phyloP scores from a whole-genome alignment of 2,329 filamentous ascomycete species.

The Cladophialophora chaetospira region DNA sequence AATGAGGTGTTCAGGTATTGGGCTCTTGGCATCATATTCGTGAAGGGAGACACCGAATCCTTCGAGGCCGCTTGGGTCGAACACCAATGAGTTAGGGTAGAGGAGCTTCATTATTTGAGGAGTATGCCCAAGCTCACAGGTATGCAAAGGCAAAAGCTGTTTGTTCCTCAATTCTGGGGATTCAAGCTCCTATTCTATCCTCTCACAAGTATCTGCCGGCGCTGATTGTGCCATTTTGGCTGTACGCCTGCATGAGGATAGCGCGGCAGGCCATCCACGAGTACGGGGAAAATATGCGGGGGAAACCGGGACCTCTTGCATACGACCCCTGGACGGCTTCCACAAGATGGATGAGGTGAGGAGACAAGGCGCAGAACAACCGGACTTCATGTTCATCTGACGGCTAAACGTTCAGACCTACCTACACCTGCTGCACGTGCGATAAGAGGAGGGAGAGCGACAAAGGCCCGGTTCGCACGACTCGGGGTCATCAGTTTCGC shows the following conservation, averaged over 20 bases:
- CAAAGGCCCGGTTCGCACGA: too few relatives aligned
- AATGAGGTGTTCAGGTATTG: constrained; percentile 58
- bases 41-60: constrained; percentile 60
- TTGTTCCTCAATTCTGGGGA: neutral
- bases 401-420: constrained; percentile 3
- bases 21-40: constrained; percentile 59
- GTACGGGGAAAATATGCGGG: neutral
- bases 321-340: neutral
- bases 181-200: neutral
- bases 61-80: constrained; percentile 57
- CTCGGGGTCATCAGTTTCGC: too few relatives aligned
- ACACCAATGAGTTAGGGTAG: constrained; percentile 63
- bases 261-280: neutral
- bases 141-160: neutral
- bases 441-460: too few relatives aligned
- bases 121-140: neutral
- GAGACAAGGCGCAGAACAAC: neutral
- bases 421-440: too few relatives aligned
- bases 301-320: neutral
- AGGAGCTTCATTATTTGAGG: constrained; percentile 57
- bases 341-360: neutral
- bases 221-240: neutral
- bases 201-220: neutral
- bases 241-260: neutral
- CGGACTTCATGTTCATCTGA: neutral